Base-by-base conservation (phyloP, 176 grass and related monocot species). In the Musa schizocarpa region DNA sequence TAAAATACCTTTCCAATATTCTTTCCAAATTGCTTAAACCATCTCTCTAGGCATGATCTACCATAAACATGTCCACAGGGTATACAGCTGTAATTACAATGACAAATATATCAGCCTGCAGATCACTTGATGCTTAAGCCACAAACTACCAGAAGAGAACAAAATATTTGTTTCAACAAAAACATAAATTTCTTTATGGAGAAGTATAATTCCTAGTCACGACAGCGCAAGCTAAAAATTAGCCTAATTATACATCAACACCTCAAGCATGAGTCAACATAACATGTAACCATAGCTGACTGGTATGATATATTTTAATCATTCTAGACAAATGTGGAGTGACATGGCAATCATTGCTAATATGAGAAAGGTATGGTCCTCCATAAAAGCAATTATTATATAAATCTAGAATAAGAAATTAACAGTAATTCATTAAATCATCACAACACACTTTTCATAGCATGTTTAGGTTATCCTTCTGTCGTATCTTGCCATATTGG, bases 11-110 rank as follows among this genome's bases (percentile, higher is more conserved):
- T 90, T 63, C 86, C 94, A 62, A 65, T 76, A 84, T 84, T 93
- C 58, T 89, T 98, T 65, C 80, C 75, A 61, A 51, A 82, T 54
- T 93, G 88, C 14, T 58, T 27, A 78, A 93, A 51, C 90, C 90
- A 98, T 77, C 29, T 85, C 70, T 98, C 94, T 79, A 93, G 75
- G 82, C 94, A 98, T 63, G 75, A 91, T 87, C 90, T 93, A 22
- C 94, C 94, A 55, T 93, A 98, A 22, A 98, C 84, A 87, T 98
- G 94, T 25, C 94, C 94, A 78, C 94, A 98, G 65, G 94, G 95
- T 87, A 98, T 89, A 86, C 90, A 98, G 69, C 95, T 98, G 79
- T 68, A 84, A 67, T 34, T 72, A 50, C 13, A 80, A 49, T 29
- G 67, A 71, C 63, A 13, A 74, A 51, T 74, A 48, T 50, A 69